phyloP scores from a whole-genome alignment of 805 yeast genomes.

The Myxozyma neotropica region DNA sequence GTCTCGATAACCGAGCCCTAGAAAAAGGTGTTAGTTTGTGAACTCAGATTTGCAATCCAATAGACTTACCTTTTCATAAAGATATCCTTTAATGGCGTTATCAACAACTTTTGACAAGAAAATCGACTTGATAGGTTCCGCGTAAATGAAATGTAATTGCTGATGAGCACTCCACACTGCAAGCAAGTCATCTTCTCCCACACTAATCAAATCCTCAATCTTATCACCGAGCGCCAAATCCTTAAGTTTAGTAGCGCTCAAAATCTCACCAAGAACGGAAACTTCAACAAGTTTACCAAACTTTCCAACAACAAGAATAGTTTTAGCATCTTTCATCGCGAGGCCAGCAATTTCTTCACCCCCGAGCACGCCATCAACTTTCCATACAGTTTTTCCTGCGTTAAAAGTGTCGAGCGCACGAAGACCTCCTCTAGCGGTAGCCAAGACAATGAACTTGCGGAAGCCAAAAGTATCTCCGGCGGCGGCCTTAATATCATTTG shows the following conservation, averaged over 20 bases:
- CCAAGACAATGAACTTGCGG: constrained; percentile 41
- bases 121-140: constrained; percentile 6
- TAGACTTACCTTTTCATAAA: constrained; percentile 18
- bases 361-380: constrained; percentile 26
- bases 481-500: constrained; percentile 5
- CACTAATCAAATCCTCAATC: constrained; percentile 14
- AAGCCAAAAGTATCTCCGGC: constrained; percentile 41
- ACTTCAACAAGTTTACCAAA: constrained; percentile 17
- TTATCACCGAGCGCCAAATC: constrained; percentile 21
- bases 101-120: constrained; percentile 27
- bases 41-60: too few species aligned
- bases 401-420: constrained; percentile 40
- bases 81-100: constrained; percentile 30
- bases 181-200: constrained; percentile 15
- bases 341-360: constrained; percentile 23
- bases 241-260: neutral
- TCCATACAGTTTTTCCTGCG: constrained; percentile 38
- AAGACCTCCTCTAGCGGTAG: constrained; percentile 38
- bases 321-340: constrained; percentile 1
- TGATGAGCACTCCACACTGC: constrained; percentile 30
- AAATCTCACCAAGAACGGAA: constrained; percentile 15
- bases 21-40: too few species aligned
- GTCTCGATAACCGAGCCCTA: constrained; percentile 39
- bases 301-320: constrained; percentile 17
- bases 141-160: constrained; percentile 10